Evolutionary conservation across 2,329 filamentous ascomycete genomes (phyloP), one percentile per base, ranked within the genome.

Genomic region (Botrytis squamosa): DNA sequence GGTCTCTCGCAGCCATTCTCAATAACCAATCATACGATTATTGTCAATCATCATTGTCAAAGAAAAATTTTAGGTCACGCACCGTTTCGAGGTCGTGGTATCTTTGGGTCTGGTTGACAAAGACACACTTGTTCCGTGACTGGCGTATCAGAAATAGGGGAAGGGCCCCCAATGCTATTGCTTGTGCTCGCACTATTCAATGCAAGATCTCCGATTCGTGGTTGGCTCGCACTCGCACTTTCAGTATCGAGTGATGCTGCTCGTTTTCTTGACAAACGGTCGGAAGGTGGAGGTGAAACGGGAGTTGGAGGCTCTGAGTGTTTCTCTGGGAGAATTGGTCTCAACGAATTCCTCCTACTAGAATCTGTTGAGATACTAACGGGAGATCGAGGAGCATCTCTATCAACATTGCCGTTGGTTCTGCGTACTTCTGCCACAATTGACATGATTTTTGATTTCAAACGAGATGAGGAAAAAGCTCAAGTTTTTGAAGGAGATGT

Each of bases 81-180:
- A 92, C 90, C 89, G 85, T 93, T 93, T 82, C 90, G 87, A 77
- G 90, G 90, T 78, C 90, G 85, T 74, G 90, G 90, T 75, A 92
- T 91, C 82, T 92, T 92, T 38, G 90, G 90, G 79, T 92, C 90
- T 57, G 90, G 89, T 78, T 91, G 90, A 82, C 90, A 92, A 78
- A 92, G 86, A 82, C 90, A 92, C 76, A 92, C 88, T 77, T 89
- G 79, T 68, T 80, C 79, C 76, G 77, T 78, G 44, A 22, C 66
- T 70, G 76, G 74, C 68, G 76, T 66, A 70, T 77, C 75, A 73
- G 73, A 75, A 52, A 74, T 74, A 70, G 63, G 71, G 2, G 63
- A 72, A 74, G 76, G 77, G 16, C 75, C 76, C 52, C 44, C 36
- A 9, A 40, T 69, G 49, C 49, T 69, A 33, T 57, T 57, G 69